A percentile compares a stretch with the other conserved stretches of the same genome.
Conservation (phyloP, 176 grass and related monocot species). For the Hsuehochloa calcarea region DNA sequence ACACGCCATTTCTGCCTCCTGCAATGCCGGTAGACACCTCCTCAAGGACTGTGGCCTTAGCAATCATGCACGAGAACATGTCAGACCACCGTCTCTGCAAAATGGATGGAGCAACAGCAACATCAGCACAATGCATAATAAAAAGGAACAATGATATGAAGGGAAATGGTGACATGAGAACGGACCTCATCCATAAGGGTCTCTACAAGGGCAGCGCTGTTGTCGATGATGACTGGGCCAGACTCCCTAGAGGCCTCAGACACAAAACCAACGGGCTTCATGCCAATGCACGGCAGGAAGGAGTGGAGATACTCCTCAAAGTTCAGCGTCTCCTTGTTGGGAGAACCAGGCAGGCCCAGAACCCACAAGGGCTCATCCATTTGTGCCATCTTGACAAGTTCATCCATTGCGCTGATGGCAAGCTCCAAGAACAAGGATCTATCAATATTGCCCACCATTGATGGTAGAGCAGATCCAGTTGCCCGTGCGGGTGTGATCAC, state of each 20-base stretch:
- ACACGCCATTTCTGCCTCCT: conserved; percentile 71
- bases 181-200: conserved; percentile 82
- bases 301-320: conserved; percentile 63
- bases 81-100: conserved; percentile 75
- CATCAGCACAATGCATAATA: conserved; percentile 3
- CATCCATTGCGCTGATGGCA: conserved; percentile 77
- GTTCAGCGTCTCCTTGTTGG: conserved; percentile 56
- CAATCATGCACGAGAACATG: conserved; percentile 93
- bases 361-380: conserved; percentile 79
- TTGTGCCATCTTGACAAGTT: conserved; percentile 91
- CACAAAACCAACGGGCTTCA: conserved; percentile 56
- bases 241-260: conserved; percentile 86
- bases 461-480: neutral
- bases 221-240: conserved; percentile 62
- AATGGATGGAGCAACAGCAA: conserved; percentile 15
- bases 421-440: conserved; percentile 74
- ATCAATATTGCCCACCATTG: conserved; percentile 43
- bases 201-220: conserved; percentile 74
- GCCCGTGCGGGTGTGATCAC: conserved; percentile 62
- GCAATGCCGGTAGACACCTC: conserved; percentile 78
- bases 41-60: conserved; percentile 66
- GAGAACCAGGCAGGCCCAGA: conserved; percentile 33
- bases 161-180: neutral
- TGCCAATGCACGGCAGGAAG: conserved; percentile 57
- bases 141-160: neutral